Conservation (phyloP, 805 yeast genomes). For the Yarrowia phangngaensis region DNA sequence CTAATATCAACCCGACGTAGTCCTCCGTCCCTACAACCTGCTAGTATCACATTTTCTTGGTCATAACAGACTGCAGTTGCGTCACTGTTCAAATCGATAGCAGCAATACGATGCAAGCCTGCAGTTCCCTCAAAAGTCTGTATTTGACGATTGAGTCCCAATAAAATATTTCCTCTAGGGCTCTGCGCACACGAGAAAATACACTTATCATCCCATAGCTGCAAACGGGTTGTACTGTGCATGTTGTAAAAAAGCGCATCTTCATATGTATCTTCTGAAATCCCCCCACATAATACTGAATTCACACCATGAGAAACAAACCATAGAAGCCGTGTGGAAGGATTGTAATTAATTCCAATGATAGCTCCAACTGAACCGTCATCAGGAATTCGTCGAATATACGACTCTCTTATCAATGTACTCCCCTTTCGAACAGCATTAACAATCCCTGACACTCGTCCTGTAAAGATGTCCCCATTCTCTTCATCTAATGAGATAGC, state of each 20-base stretch:
- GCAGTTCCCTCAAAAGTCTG: slow-evolving; percentile 4
- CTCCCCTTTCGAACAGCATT: slow-evolving; percentile 21
- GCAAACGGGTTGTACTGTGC: slow-evolving; percentile 29
- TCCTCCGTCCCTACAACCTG: slow-evolving; percentile 13
- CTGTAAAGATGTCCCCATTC: slow-evolving; percentile 11
- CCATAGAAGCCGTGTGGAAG: slow-evolving; percentile 13
- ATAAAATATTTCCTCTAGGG: slow-evolving; percentile 27
- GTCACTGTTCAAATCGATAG: slow-evolving; percentile 12
- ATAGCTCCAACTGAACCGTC: not conserved
- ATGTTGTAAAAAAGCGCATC: slow-evolving; percentile 25
- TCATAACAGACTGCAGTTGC: slow-evolving; percentile 12
- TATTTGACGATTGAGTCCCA: slow-evolving; percentile 7
- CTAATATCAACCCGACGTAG: slow-evolving; percentile 13
- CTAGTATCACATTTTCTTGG: slow-evolving; percentile 1
- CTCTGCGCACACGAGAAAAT: slow-evolving; percentile 30
- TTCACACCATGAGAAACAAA: not conserved
- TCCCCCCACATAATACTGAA: slow-evolving; percentile 7
- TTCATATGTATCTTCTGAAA: slow-evolving; percentile 4
- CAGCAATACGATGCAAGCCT: slow-evolving; percentile 1
- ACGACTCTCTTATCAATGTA: slow-evolving; percentile 7
- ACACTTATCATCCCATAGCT: slow-evolving; percentile 26
- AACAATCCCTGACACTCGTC: slow-evolving; percentile 9
- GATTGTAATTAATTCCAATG: slow-evolving; percentile 5
- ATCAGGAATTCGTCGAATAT: slow-evolving; percentile 7
- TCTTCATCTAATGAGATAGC: slow-evolving; percentile 4